Evolutionary conservation across 176 grass and related monocot genomes (phyloP).

Genomic region (Hsuehochloa calcarea): DNA sequence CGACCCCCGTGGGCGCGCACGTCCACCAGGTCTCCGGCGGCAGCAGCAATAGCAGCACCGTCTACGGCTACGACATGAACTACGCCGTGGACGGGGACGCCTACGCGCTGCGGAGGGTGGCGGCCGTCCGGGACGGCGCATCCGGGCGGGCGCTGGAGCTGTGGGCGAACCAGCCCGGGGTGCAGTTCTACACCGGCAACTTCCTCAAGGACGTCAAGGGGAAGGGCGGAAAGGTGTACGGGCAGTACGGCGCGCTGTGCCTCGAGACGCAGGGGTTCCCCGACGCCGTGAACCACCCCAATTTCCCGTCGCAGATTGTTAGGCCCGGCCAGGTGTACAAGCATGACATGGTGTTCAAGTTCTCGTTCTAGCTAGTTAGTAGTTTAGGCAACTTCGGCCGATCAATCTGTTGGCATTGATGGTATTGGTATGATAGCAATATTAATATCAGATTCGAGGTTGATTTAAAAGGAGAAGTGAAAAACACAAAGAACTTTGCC

Average conservation of each 20-base stretch:
- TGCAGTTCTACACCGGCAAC: conserved; percentile 93
- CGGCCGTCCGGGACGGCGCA: conserved; percentile 43
- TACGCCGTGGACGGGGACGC: conserved; percentile 44
- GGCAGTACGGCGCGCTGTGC: conserved; percentile 58
- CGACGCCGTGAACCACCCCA: conserved; percentile 77
- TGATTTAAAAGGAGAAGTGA: not conserved
- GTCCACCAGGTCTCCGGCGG: conserved; percentile 33
- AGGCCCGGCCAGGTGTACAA: conserved; percentile 56
- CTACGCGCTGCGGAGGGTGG: conserved; percentile 52
- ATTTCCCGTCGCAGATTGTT: conserved; percentile 69
- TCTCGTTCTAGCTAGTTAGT: conserved; percentile 44
- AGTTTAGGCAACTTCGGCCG: not conserved
- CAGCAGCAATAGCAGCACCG: not conserved
- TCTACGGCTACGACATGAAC: conserved; percentile 74
- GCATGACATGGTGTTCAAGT: conserved; percentile 80
- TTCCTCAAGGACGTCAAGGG: conserved; percentile 41
- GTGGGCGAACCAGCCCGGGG: conserved; percentile 81
- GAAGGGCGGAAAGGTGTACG: conserved; percentile 58
- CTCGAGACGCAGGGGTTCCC: conserved; percentile 92
- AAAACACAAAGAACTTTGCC: too few species aligned
- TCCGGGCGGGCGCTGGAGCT: conserved; percentile 63
- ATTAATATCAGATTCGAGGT: not conserved
- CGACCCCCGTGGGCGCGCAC: conserved; percentile 50
- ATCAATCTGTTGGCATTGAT: not conserved
- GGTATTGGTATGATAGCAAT: not conserved